A percentile compares a stretch with the other conserved stretches of the same genome.
Conservation (phyloP, 1,284 basidiomycete genomes). For the Ceratobasidium papillatum region DNA sequence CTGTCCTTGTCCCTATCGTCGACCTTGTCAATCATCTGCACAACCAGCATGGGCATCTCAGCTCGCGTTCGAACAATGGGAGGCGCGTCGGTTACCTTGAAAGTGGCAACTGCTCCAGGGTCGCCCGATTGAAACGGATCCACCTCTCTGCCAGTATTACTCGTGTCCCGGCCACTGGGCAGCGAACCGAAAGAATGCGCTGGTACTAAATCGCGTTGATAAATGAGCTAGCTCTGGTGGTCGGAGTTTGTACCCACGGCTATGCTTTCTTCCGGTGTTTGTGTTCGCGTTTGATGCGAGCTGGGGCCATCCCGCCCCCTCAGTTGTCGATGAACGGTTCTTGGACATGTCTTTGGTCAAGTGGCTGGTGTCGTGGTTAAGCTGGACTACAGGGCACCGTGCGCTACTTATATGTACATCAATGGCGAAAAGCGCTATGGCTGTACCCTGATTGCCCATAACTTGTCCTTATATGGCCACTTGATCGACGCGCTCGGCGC, state of each 20-base stretch:
- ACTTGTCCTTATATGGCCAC: neutral
- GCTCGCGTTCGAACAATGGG: neutral
- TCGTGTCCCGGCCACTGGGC: neutral
- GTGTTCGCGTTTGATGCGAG: neutral
- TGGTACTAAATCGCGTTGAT: neutral
- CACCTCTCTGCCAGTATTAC: neutral
- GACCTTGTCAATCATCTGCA: neutral
- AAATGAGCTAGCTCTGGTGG: neutral
- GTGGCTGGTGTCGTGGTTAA: neutral
- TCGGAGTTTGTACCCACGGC: conserved; percentile 26
- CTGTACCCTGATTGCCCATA: neutral
- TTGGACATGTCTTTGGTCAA: neutral
- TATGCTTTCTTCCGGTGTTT: conserved; percentile 3
- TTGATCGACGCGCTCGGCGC: conserved; percentile 5
- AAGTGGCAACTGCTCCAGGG: conserved; percentile 18
- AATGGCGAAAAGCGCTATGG: conserved; percentile 23
- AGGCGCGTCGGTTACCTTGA: neutral
- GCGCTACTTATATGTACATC: neutral
- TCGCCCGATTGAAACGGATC: conserved; percentile 6
- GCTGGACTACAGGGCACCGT: neutral
- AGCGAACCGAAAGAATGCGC: neutral
- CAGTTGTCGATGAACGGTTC: neutral
- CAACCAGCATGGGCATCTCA: neutral
- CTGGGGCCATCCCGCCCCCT: neutral
- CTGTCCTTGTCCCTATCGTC: neutral